These are phyloP conservation scores for Vitis vinifera DNA, from an alignment of 164 flowering plant genomes.

Conservation along the genomic window DNA sequence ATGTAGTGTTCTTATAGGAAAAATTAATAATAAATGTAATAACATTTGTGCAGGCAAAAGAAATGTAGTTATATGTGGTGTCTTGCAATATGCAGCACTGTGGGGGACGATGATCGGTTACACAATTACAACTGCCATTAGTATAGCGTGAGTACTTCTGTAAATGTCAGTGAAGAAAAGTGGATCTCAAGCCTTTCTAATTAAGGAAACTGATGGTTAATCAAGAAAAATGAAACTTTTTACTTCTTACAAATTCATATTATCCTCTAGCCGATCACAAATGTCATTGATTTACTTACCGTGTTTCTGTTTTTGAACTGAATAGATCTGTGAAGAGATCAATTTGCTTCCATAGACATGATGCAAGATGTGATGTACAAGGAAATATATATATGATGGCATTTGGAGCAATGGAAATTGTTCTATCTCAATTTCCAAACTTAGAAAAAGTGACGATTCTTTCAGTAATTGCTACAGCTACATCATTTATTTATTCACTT, in stretches of 20 bases:
- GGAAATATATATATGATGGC: slow-evolving; percentile 29
- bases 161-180: too few species aligned
- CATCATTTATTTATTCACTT: slow-evolving; percentile 33
- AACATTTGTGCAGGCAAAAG: slow-evolving; percentile 18
- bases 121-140: slow-evolving; percentile 31
- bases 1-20: too few species aligned
- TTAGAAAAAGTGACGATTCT: slow-evolving; percentile 39
- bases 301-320: background rate
- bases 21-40: too few species aligned
- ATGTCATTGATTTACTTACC: too few species aligned
- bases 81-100: slow-evolving; percentile 23
- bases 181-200: too few species aligned
- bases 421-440: slow-evolving; percentile 41
- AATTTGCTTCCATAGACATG: slow-evolving; percentile 28
- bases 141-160: slow-evolving; percentile 30
- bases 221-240: too few species aligned
- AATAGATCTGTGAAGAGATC: slow-evolving; percentile 24
- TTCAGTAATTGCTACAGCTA: slow-evolving; percentile 36
- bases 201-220: too few species aligned
- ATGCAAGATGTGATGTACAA: slow-evolving; percentile 21
- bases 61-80: slow-evolving; percentile 20
- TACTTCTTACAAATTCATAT: too few species aligned
- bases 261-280: too few species aligned
- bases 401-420: slow-evolving; percentile 32
- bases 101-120: slow-evolving; percentile 37